These are phyloP conservation scores for Cystobasidium ongulense DNA, from an alignment of 768 basidiomycete genomes.

Conservation along the genomic window DNA sequence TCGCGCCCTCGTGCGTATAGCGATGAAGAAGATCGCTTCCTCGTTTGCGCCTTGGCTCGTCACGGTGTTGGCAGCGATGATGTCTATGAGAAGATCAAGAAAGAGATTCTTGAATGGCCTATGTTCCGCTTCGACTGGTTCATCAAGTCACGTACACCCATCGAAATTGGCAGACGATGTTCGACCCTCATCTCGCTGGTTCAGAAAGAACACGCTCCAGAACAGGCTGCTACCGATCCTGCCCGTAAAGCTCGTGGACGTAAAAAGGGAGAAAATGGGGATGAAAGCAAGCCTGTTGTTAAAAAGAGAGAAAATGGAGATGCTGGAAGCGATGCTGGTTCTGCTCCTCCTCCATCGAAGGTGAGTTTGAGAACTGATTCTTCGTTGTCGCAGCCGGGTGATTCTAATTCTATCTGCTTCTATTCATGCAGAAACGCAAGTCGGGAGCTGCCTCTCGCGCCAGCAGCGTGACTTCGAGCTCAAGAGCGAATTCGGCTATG, in stretches of 20 bases:
- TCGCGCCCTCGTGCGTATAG: constrained; percentile 66
- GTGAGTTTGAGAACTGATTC: too few species aligned
- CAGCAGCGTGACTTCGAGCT: background rate
- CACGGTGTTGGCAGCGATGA: constrained; percentile 76
- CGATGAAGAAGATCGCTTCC: constrained; percentile 93
- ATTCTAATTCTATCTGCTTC: background rate
- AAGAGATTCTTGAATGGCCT: constrained; percentile 91
- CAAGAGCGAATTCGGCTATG: background rate
- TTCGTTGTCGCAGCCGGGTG: background rate
- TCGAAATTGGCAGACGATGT: constrained; percentile 79
- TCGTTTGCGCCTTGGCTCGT: constrained; percentile 77
- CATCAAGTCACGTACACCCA: constrained; percentile 77
- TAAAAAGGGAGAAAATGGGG: background rate
- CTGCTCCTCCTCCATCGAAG: constrained; percentile 1
- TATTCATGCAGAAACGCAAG: background rate
- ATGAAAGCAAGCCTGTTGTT: background rate
- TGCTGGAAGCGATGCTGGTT: constrained; percentile 13
- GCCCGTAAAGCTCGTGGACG: constrained; percentile 18
- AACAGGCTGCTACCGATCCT: constrained; percentile 50
- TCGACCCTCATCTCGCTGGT: constrained; percentile 81
- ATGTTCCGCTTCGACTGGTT: constrained; percentile 92
- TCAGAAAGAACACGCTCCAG: constrained; percentile 74
- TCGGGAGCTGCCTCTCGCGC: background rate
- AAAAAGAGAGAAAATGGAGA: constrained; percentile 24
- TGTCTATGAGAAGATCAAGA: constrained; percentile 89